phyloP scores from a whole-genome alignment of 495 filamentous ascomycete genomes.

The Margaritispora aquatica region DNA sequence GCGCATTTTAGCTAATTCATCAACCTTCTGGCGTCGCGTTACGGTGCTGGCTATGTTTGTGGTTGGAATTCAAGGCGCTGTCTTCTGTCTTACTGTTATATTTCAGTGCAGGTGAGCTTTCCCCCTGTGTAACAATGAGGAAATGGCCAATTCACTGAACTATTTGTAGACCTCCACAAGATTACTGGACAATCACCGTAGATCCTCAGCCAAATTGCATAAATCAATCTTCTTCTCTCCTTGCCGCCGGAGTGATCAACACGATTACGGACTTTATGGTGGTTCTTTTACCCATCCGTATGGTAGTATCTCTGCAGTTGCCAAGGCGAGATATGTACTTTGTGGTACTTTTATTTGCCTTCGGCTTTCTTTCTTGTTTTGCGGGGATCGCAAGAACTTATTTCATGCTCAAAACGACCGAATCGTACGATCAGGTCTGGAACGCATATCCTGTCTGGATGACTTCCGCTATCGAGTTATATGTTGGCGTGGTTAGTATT shows the following conservation, averaged over 20 bases:
- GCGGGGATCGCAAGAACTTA: slow-evolving; percentile 49
- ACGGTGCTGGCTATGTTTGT: slow-evolving; percentile 33
- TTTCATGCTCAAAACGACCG: slow-evolving; percentile 15
- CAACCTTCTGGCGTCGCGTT: slow-evolving; percentile 29
- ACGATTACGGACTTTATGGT: slow-evolving; percentile 52
- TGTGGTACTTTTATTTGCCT: slow-evolving; percentile 50
- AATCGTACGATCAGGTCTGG: slow-evolving; percentile 46
- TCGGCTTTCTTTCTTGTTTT: slow-evolving; percentile 52
- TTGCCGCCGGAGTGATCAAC: slow-evolving; percentile 52
- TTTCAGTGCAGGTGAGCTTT: slow-evolving; percentile 50
- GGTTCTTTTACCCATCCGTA: slow-evolving; percentile 53
- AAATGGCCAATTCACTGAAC: background rate
- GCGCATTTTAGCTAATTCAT: slow-evolving; percentile 16
- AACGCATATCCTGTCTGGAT: slow-evolving; percentile 46
- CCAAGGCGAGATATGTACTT: slow-evolving; percentile 47
- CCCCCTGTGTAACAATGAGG: slow-evolving; percentile 7
- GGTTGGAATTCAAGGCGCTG: slow-evolving; percentile 34
- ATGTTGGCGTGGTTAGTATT: slow-evolving; percentile 50
- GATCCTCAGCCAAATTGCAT: slow-evolving; percentile 39
- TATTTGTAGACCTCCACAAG: slow-evolving; percentile 40
- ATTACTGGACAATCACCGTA: slow-evolving; percentile 43
- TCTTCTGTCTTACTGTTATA: slow-evolving; percentile 44
- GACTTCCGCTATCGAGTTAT: slow-evolving; percentile 48
- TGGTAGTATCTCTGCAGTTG: slow-evolving; percentile 49
- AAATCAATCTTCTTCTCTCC: slow-evolving; percentile 40